Conservation (phyloP, 441 rosid species). For the Erodium trifolium region DNA sequence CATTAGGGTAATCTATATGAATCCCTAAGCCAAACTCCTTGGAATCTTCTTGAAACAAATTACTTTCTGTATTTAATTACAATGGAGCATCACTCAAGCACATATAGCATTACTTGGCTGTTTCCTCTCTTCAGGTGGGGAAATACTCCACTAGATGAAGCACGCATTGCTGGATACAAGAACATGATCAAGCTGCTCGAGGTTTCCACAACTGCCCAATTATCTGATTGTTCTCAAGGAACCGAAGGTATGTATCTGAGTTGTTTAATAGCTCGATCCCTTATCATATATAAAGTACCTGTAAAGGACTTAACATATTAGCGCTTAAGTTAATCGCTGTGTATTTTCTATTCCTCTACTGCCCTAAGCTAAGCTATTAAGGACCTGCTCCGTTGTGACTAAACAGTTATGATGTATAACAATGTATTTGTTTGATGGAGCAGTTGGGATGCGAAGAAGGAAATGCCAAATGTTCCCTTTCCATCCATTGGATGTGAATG, state of each 20-base stretch:
- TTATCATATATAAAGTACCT: too few relatives aligned
- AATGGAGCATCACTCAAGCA: not conserved
- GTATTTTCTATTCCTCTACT: too few relatives aligned
- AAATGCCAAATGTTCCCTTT: not conserved
- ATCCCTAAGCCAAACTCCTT: too few relatives aligned
- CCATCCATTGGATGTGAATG: not conserved
- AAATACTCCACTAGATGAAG: constrained; percentile 72
- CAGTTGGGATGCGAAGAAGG: not conserved
- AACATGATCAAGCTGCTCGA: constrained; percentile 67
- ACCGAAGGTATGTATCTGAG: not conserved
- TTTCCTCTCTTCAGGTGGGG: constrained; percentile 55
- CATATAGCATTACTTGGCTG: not conserved
- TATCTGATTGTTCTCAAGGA: constrained; percentile 22
- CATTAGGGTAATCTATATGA: too few relatives aligned
- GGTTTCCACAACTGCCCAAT: constrained; percentile 43
- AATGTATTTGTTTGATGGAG: not conserved
- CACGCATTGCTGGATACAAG: constrained; percentile 65
- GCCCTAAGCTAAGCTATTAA: too few relatives aligned
- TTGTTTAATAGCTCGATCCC: not conserved
- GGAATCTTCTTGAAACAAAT: too few relatives aligned
- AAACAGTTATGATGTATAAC: too few relatives aligned
- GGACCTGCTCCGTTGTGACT: too few relatives aligned
- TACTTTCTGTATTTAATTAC: not conserved
- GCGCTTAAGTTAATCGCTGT: too few relatives aligned
- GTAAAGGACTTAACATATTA: too few relatives aligned